Base-by-base conservation (phyloP, 345 rosid genomes). In the Litchi chinensis region DNA sequence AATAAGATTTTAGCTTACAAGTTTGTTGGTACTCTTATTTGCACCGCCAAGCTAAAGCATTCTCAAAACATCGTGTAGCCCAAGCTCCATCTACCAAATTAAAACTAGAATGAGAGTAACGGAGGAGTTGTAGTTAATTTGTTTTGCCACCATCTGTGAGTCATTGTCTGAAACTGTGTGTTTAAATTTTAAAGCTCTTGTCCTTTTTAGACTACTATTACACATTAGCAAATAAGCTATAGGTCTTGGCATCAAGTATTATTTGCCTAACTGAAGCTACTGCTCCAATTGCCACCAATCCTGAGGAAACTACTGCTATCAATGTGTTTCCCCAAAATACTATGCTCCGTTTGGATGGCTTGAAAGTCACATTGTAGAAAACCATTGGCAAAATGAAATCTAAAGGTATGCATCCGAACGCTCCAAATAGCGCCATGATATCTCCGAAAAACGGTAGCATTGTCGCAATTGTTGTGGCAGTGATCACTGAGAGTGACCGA, bases 361-460 rank as follows among this genome's bases (percentile, higher is more conserved):
- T 85, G 71, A 90, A 83, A 19, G 89, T 81, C 26, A 77, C 71
- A 32, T 87, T 87, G 78, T 87, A 88, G 43, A 88, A 76, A 21
- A 88, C 78, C 83, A 86, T 79, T 0, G 91, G 91, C 60, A 88
- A 39, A 57, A 86, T 82, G 65, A 87, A 86, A 75, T 89, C 89
- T 0, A 89, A 6, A 15, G 91, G 92, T 2, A 87, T 83, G 84
- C 80, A 79, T 1, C 91, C 88, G 22, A 88, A 87, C 50, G 88
- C 86, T 5, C 91, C 89, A 12, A 89, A 66, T 59, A 88, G 43
- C 4, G 88, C 88, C 85, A 83, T 71, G 76, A 88, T 82, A 75
- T 88, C 93, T 54, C 89, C 89, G 39, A 90, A 88, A 83, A 90
- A 88, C 11, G 93, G 93, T 40, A 90, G n/a, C 88, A 85, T 85